These are phyloP conservation scores for Mortierella claussenii DNA, from an alignment of 192 early-diverging fungal genomes.

Conservation along the genomic window DNA sequence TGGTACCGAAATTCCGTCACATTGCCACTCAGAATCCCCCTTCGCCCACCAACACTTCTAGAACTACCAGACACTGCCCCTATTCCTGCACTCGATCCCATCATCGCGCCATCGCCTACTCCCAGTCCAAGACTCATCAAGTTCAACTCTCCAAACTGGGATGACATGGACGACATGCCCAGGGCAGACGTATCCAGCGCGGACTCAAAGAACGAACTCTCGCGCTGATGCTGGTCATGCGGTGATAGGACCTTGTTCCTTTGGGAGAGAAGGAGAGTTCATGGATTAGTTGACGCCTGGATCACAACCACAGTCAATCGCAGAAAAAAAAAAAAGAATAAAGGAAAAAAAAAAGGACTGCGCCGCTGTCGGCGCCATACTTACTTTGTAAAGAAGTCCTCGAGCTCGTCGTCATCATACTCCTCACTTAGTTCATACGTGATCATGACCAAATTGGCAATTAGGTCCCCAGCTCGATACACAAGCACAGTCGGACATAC, in stretches of 20 bases:
- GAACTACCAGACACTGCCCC: background rate
- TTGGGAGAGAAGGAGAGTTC: background rate
- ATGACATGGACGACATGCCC: slow-evolving; percentile 1
- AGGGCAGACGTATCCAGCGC: background rate
- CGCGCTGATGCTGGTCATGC: slow-evolving; percentile 40
- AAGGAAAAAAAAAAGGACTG: background rate
- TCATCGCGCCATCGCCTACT: background rate
- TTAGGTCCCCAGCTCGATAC: slow-evolving; percentile 61
- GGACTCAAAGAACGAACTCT: slow-evolving; percentile 25
- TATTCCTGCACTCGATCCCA: too few species aligned
- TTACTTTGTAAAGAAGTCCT: slow-evolving; percentile 63
- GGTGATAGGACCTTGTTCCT: slow-evolving; percentile 41
- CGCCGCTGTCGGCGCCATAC: too few species aligned
- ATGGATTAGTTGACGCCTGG: background rate
- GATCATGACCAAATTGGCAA: slow-evolving; percentile 66
- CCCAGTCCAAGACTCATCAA: slow-evolving; percentile 23
- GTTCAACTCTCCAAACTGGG: slow-evolving; percentile 20
- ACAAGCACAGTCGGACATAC: slow-evolving; percentile 66
- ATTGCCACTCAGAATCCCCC: slow-evolving; percentile 47
- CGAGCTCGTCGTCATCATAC: slow-evolving; percentile 55
- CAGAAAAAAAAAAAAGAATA: background rate
- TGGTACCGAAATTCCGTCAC: slow-evolving; percentile 45
- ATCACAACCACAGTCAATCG: background rate
- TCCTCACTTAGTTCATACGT: slow-evolving; percentile 55
- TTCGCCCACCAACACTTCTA: background rate